Base-by-base conservation (phyloP, 495 filamentous ascomycete genomes). In the Trichoderma reesei region DNA sequence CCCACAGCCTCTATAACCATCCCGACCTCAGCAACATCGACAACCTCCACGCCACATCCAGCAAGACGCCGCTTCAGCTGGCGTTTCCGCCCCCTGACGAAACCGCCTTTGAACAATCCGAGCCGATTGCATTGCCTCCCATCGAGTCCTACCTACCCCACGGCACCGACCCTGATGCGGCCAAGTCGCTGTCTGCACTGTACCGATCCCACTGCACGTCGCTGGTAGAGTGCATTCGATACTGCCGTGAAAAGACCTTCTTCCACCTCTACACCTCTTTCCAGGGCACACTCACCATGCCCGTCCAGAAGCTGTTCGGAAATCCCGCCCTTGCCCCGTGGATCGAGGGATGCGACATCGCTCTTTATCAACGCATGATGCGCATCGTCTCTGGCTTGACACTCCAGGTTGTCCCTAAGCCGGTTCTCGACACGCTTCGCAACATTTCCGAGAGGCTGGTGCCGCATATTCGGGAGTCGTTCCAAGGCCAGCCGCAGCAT, bases 341-440 rank as follows among this genome's bases (percentile, higher is more conserved):
- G 94, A 95, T 98, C 66, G 88, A 90, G 68, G 88, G 95, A 71
- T 96, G 91, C 68, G 94, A 98, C 68, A 93, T 92, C 78, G 78
- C 92, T 42, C 91, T 97, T 80, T 98, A 98, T 71, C 91, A 87
- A 68, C 92, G 92, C 68, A 96, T 98, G 91, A 90, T 96, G 74
- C 86, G 88, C 34, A 90, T 96, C 62, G 83, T 98, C 36, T 86
- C 90, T 6, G 85, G 86, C 5, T 79, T 98, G 39, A 91, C 91
- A 0, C 82, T 96, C 10, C 91, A 97, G 72, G 91, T 95, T 13
- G 87, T 94, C 2, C 95, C 94, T 2, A 85, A 90, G 56, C 78
- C 85, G 11, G 91, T 97, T 16, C 77, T 96, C 36, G 86, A 91
- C 68, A 88, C 91, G 1, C 85, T 98, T 48, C 84, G 89, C 64